phyloP scores from a whole-genome alignment of 805 yeast species.

The Spathaspora girioi region DNA sequence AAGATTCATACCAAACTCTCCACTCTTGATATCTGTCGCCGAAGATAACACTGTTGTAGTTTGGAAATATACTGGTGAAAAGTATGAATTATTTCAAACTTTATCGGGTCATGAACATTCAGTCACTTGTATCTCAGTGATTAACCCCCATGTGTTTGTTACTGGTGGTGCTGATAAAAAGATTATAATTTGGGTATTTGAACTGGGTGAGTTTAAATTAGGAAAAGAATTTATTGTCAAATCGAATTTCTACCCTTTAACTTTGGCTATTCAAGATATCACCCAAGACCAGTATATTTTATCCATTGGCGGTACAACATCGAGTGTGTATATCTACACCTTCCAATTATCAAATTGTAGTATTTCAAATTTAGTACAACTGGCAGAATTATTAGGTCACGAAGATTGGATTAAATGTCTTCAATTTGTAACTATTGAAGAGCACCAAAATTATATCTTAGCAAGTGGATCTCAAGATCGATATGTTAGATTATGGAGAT shows the following conservation, averaged over 20 bases:
- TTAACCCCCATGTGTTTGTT: constrained; percentile 36
- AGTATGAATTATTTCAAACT: constrained; percentile 27
- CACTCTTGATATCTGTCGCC: constrained; percentile 54
- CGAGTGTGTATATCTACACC: constrained; percentile 51
- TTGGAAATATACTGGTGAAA: constrained; percentile 43
- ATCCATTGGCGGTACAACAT: constrained; percentile 72
- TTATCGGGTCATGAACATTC: constrained; percentile 45
- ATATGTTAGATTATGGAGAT: constrained; percentile 86
- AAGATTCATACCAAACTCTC: constrained; percentile 42
- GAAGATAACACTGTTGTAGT: constrained; percentile 63
- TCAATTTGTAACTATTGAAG: constrained; percentile 46
- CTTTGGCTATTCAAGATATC: constrained; percentile 32
- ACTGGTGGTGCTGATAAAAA: constrained; percentile 67
- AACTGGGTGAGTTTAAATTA: constrained; percentile 16
- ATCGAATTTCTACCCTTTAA: constrained; percentile 42
- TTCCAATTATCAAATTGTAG: constrained; percentile 22
- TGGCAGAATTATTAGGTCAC: constrained; percentile 75
- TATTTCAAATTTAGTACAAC: constrained; percentile 21
- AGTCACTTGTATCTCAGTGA: constrained; percentile 51
- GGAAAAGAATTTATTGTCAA: constrained; percentile 31
- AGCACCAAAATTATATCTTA: constrained; percentile 53
- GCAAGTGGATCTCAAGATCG: constrained; percentile 94
- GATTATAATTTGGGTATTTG: constrained; percentile 49
- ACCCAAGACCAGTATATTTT: constrained; percentile 36
- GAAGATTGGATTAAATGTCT: constrained; percentile 93